Conservation (phyloP, 306 rosid genomes). For the Pyrus betulifolia region DNA sequence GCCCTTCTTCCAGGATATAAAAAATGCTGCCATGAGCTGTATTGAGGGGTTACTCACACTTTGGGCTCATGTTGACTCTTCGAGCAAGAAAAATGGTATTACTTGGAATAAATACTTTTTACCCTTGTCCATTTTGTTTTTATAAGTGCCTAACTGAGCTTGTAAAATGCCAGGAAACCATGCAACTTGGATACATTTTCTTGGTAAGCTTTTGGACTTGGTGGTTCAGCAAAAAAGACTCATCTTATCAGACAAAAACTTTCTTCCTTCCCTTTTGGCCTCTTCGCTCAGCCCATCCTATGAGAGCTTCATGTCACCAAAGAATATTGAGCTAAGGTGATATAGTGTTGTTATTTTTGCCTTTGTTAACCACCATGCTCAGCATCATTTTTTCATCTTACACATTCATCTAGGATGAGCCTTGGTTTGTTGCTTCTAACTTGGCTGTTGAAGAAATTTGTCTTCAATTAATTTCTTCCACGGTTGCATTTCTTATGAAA, state of each 20-base stretch:
- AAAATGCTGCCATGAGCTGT: constrained; percentile 70
- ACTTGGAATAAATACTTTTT: not conserved
- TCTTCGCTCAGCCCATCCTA: constrained; percentile 56
- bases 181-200: constrained; percentile 53
- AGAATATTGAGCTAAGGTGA: constrained; percentile 62
- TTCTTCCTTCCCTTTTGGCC: constrained; percentile 64
- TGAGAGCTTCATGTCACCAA: constrained; percentile 54
- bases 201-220: constrained; percentile 53
- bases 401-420: not conserved
- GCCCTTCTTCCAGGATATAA: constrained; percentile 42
- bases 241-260: constrained; percentile 61
- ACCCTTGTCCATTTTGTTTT: not conserved
- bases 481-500: not conserved
- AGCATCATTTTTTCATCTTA: not conserved
- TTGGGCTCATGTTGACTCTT: constrained; percentile 49
- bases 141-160: constrained; percentile 7
- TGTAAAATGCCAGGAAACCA: constrained; percentile 49
- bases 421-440: not conserved
- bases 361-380: not conserved
- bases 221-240: constrained; percentile 68
- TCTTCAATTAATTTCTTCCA: not conserved
- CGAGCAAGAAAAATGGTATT: constrained; percentile 84
- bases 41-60: constrained; percentile 46
- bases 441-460: not conserved
- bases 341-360: constrained; percentile 5